These are phyloP conservation scores for Ceratobasidium sp. DNA, from an alignment of 1,284 basidiomycete genomes.

Conservation along the genomic window DNA sequence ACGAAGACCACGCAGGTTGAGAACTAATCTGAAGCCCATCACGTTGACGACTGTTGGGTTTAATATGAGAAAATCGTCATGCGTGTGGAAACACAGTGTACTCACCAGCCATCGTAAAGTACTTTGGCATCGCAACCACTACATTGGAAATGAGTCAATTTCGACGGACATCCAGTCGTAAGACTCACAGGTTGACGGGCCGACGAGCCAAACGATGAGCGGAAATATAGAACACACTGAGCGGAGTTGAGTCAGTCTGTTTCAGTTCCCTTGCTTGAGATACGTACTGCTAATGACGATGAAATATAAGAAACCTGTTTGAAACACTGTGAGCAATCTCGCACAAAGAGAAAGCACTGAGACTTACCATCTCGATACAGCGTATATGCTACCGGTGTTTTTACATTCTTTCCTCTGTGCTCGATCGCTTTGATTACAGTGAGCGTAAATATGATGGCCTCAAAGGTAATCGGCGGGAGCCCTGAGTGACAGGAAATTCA, in stretches of 20 bases:
- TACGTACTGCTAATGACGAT: slow-evolving; percentile 45
- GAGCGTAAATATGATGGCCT: slow-evolving; percentile 43
- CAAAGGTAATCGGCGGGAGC: slow-evolving; percentile 46
- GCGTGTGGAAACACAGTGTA: background rate
- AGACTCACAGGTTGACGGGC: slow-evolving; percentile 32
- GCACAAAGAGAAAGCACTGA: background rate
- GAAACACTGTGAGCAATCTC: background rate
- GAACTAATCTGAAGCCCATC: slow-evolving; percentile 46
- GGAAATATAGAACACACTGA: slow-evolving; percentile 47
- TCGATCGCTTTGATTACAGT: slow-evolving; percentile 44
- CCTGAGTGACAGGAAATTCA: slow-evolving; percentile 14
- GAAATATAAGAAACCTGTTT: slow-evolving; percentile 45
- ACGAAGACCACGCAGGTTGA: slow-evolving; percentile 45
- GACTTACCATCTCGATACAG: slow-evolving; percentile 46
- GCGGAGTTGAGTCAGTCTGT: background rate
- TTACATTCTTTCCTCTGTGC: slow-evolving; percentile 33
- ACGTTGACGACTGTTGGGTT: slow-evolving; percentile 44
- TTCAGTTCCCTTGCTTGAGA: background rate
- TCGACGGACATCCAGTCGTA: background rate
- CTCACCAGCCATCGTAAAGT: slow-evolving; percentile 34
- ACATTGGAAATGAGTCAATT: slow-evolving; percentile 6
- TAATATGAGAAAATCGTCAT: background rate
- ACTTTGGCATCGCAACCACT: slow-evolving; percentile 46
- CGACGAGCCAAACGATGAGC: slow-evolving; percentile 45
- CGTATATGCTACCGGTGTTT: slow-evolving; percentile 45